A percentile compares a stretch with the other conserved stretches of the same genome.
Conservation (phyloP, 768 basidiomycete genomes). For the Suillus placidus region DNA sequence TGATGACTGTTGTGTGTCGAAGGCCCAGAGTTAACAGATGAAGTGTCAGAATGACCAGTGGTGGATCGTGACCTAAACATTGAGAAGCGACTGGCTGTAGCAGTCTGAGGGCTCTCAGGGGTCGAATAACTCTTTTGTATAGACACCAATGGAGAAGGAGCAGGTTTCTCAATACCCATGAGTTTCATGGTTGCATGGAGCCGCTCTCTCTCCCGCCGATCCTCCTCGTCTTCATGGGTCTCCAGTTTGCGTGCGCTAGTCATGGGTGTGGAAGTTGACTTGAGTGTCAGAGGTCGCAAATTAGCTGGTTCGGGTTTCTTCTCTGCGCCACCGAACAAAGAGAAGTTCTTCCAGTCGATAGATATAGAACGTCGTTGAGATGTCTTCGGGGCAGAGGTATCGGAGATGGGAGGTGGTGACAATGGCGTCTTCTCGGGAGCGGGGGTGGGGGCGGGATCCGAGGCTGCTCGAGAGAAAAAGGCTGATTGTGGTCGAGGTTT, state of each 20-base stretch:
- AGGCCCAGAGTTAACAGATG: conserved; percentile 50
- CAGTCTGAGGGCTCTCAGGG: conserved; percentile 33
- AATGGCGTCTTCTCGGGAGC: conserved; percentile 24
- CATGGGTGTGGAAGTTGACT: conserved; percentile 58
- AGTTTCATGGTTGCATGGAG: conserved; percentile 91
- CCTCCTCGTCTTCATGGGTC: conserved; percentile 91
- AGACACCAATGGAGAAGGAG: conserved; percentile 37
- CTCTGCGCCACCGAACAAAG: conserved; percentile 63
- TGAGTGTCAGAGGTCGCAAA: conserved; percentile 74
- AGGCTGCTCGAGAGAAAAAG: conserved; percentile 43
- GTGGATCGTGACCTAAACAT: conserved; percentile 64
- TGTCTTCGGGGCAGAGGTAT: conserved; percentile 37
- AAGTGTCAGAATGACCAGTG: conserved; percentile 45
- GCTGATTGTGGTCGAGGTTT: conserved; percentile 68
- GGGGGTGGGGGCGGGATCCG: conserved; percentile 43
- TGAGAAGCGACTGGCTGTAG: conserved; percentile 58
- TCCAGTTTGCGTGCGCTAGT: conserved; percentile 77
- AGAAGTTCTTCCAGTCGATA: conserved; percentile 82
- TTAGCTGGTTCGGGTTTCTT: conserved; percentile 61
- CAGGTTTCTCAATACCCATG: conserved; percentile 83
- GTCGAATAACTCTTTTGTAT: conserved; percentile 45
- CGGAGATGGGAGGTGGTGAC: conserved; percentile 25
- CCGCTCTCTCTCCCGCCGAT: conserved; percentile 82
- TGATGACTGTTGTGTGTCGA: conserved; percentile 38
- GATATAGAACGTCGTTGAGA: conserved; percentile 75